Evolutionary conservation across 441 rosid species (phyloP).

Genomic region (Adansonia gregorii): DNA sequence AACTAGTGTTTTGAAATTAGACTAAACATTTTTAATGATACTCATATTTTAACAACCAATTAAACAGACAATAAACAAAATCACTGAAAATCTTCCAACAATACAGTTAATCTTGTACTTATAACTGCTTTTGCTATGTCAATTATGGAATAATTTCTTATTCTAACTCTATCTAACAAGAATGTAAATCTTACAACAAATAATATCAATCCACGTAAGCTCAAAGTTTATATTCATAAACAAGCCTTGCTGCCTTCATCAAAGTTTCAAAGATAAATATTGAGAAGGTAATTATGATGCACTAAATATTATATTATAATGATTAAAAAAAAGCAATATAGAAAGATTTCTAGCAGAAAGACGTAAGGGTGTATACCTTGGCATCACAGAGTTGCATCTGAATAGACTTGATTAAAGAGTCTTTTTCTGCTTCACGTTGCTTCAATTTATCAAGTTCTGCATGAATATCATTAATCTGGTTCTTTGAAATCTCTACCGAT

Average conservation of each 20-base stretch:
- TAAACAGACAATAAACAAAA: neutral
- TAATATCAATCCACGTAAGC: neutral
- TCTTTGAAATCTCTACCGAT: conserved; percentile 56
- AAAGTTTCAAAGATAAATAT: neutral
- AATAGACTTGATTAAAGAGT: conserved; percentile 61
- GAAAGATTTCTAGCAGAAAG: neutral
- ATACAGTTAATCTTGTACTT: neutral
- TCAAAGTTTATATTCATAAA: neutral
- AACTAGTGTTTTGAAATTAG: neutral
- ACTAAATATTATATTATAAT: neutral
- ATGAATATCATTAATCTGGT: conserved; percentile 49
- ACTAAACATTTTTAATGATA: neutral
- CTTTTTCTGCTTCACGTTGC: conserved; percentile 64
- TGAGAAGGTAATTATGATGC: neutral
- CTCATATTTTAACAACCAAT: neutral
- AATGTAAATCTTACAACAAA: neutral
- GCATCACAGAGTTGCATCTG: conserved; percentile 80
- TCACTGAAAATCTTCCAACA: conserved; percentile 15
- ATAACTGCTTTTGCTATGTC: neutral
- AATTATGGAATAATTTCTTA: neutral
- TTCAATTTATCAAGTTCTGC: conserved; percentile 61
- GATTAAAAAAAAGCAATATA: neutral
- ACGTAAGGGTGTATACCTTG: conserved; percentile 50
- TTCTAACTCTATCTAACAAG: neutral
- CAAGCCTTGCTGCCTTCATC: neutral